A percentile compares a stretch with the other conserved stretches of the same genome.
Conservation (phyloP, 768 basidiomycete species). For the Coprinopsis strossmayeri region DNA sequence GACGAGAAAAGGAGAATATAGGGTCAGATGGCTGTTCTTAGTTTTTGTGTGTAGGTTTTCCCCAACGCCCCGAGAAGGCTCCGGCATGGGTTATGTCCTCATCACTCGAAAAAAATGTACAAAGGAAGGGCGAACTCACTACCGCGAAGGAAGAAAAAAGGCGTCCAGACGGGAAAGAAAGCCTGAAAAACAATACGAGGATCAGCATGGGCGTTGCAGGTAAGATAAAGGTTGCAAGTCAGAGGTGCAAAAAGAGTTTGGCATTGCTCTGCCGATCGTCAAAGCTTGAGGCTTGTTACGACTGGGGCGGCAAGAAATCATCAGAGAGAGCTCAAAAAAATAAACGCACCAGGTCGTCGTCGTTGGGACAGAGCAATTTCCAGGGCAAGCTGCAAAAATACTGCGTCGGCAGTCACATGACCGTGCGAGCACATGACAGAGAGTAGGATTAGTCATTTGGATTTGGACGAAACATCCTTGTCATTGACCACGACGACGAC, state of each 20-base stretch:
- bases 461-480: conserved; percentile 10
- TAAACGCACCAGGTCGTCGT: background rate
- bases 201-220: too few relatives aligned
- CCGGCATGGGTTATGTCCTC: conserved; percentile 39
- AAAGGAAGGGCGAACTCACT: too few relatives aligned
- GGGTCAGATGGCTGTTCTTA: conserved; percentile 63
- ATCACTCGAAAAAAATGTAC: conserved; percentile 29
- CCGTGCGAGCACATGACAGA: background rate
- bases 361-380: conserved; percentile 4
- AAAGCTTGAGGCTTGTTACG: conserved; percentile 47
- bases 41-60: conserved; percentile 36
- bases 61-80: conserved; percentile 35
- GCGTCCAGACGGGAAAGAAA: conserved; percentile 7
- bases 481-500: conserved; percentile 16
- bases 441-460: conserved; percentile 23
- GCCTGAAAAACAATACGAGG: background rate
- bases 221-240: conserved; percentile 22
- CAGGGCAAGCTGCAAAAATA: background rate
- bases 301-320: conserved; percentile 78
- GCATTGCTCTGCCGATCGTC: conserved; percentile 65
- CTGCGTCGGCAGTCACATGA: background rate
- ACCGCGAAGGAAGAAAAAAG: too few relatives aligned
- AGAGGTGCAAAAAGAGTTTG: conserved; percentile 59
- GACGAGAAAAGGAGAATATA: conserved; percentile 9
- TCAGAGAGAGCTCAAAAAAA: conserved; percentile 24